Evolutionary conservation across 2,329 filamentous ascomycete genomes (phyloP).

Genomic region (Penicillium crustosum): DNA sequence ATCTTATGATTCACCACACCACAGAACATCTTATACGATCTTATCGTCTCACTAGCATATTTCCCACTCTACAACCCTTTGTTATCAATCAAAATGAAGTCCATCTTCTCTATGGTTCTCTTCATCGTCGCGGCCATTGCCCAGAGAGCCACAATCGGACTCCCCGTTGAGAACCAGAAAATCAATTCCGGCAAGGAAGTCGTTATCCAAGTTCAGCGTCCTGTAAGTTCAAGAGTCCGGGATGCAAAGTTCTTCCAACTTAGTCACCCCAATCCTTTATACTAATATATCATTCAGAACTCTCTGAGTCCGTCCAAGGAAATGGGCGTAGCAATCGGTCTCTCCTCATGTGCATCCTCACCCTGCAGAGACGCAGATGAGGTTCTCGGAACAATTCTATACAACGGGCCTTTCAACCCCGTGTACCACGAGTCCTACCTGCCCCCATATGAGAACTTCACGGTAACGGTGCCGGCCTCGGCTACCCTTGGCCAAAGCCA

Average conservation of each 20-base stretch:
- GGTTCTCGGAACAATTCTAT: slow-evolving; percentile 28
- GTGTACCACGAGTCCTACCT: slow-evolving; percentile 23
- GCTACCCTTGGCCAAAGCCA: slow-evolving; percentile 18
- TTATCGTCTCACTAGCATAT: background rate
- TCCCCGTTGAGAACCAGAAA: slow-evolving; percentile 20
- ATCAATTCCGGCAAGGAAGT: slow-evolving; percentile 24
- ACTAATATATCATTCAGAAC: slow-evolving; percentile 19
- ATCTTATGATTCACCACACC: background rate
- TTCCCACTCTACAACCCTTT: background rate
- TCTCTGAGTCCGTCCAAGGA: slow-evolving; percentile 29
- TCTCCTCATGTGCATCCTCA: slow-evolving; percentile 25
- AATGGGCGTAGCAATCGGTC: slow-evolving; percentile 32
- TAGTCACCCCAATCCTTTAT: background rate
- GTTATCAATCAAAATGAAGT: slow-evolving; percentile 24
- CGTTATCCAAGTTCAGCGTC: slow-evolving; percentile 32
- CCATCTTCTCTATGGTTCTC: slow-evolving; percentile 17
- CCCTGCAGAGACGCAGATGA: slow-evolving; percentile 23
- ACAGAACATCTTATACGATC: background rate
- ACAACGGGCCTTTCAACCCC: slow-evolving; percentile 31
- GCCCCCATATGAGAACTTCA: slow-evolving; percentile 36
- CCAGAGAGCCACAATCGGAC: slow-evolving; percentile 29
- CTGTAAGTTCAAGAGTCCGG: slow-evolving; percentile 20
- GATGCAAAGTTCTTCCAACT: background rate
- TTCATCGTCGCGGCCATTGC: slow-evolving; percentile 27
- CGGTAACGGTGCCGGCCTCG: slow-evolving; percentile 25